Percentiles rank a stretch among this genome's conserved stretches.
phyloP scores from a whole-genome alignment of 164 flowering plant genomes.

The Sextonia rubra region DNA sequence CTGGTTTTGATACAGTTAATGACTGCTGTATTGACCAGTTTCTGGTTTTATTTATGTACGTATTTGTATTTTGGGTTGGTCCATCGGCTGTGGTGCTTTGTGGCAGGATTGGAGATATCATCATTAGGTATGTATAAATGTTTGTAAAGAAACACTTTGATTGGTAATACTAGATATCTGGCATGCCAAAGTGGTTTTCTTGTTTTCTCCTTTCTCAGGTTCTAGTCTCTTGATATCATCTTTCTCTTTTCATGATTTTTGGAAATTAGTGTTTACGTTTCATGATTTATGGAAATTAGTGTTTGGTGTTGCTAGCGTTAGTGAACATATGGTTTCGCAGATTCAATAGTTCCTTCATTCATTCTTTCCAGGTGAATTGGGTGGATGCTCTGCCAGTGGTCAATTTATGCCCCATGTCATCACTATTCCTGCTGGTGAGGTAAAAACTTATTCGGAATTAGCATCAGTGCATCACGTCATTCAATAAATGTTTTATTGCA shows the following conservation, averaged over 20 bases:
- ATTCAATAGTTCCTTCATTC: constrained; percentile 4
- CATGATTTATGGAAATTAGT: not conserved
- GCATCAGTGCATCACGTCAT: not conserved
- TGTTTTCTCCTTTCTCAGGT: not conserved
- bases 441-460: constrained; percentile 8
- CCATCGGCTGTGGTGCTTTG: not conserved
- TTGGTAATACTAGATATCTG: not conserved
- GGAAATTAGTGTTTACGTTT: too few species aligned
- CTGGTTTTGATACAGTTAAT: too few species aligned
- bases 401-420: constrained; percentile 78
- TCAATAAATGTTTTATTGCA: not conserved
- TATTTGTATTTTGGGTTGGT: not conserved
- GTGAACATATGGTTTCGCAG: not conserved
- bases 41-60: too few species aligned
- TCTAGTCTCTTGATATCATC: not conserved
- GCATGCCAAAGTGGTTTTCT: not conserved
- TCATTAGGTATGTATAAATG: too few species aligned
- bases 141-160: not conserved
- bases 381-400: constrained; percentile 52
- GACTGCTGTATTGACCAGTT: too few species aligned
- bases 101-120: too few species aligned
- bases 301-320: not conserved
- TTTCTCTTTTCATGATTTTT: not conserved
- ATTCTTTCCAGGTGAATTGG: constrained; percentile 50
- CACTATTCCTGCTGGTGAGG: constrained; percentile 76